A percentile compares a stretch with the other conserved stretches of the same genome.
phyloP scores from a whole-genome alignment of 768 basidiomycete species.

The Paxillus ammoniavirescens region DNA sequence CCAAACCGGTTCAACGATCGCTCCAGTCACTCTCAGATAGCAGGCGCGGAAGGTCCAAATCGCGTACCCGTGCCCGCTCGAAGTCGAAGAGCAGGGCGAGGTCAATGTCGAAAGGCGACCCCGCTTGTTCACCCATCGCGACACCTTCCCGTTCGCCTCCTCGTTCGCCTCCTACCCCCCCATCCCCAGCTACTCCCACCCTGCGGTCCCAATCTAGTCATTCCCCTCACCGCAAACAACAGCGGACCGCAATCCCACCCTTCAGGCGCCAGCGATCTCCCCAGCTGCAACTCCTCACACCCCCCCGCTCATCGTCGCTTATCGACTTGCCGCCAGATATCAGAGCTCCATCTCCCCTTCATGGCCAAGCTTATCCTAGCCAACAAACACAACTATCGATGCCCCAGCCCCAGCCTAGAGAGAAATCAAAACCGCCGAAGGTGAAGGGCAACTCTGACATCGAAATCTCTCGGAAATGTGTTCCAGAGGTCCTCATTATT shows the following conservation, averaged over 20 bases:
- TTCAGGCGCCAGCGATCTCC: neutral
- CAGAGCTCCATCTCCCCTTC: neutral
- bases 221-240: neutral
- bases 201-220: neutral
- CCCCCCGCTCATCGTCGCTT: slow-evolving; percentile 27
- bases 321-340: slow-evolving; percentile 15
- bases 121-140: neutral
- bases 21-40: slow-evolving; percentile 16
- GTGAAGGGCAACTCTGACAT: neutral
- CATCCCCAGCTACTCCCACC: neutral
- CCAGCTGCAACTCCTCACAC: slow-evolving; percentile 37
- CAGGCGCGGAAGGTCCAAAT: slow-evolving; percentile 10
- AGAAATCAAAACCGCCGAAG: neutral
- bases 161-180: neutral
- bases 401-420: neutral
- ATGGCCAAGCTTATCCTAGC: neutral
- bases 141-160: neutral
- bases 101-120: slow-evolving; percentile 4
- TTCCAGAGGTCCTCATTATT: slow-evolving; percentile 6
- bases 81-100: neutral
- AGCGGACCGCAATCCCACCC: neutral
- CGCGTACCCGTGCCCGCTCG: slow-evolving; percentile 7
- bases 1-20: slow-evolving; percentile 4
- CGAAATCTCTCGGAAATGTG: slow-evolving; percentile 4
- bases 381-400: neutral